A percentile compares a stretch with the other conserved stretches of the same genome.
phyloP scores from a whole-genome alignment of 1,284 basidiomycete genomes.

The Moesziomyces sp. region DNA sequence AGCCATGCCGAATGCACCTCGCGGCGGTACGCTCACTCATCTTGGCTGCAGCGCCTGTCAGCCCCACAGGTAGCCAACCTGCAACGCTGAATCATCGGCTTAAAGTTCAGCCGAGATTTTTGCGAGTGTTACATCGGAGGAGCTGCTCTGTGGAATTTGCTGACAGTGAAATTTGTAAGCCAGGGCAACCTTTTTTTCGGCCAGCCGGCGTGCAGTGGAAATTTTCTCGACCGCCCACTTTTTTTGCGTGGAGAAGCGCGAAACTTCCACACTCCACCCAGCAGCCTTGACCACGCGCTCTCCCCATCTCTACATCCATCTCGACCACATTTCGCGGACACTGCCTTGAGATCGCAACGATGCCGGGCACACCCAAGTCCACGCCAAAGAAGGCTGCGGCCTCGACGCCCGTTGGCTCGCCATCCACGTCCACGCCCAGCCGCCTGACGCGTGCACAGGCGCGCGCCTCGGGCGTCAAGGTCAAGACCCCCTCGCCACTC shows the following conservation, averaged over 20 bases:
- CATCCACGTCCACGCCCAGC: slow-evolving; percentile 18
- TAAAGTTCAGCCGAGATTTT: slow-evolving; percentile 7
- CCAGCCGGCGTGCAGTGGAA: not conserved
- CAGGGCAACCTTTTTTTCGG: too few relatives aligned
- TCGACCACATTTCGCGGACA: not conserved
- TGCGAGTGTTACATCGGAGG: too few relatives aligned
- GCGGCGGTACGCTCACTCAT: too few relatives aligned
- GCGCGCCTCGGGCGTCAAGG: slow-evolving; percentile 23
- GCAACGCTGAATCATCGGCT: slow-evolving; percentile 35
- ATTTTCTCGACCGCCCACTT: slow-evolving; percentile 2
- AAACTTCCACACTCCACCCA: not conserved
- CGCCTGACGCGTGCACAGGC: slow-evolving; percentile 43
- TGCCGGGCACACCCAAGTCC: slow-evolving; percentile 30
- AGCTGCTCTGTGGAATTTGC: too few relatives aligned
- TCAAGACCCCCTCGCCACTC: slow-evolving; percentile 36
- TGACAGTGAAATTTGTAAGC: not conserved
- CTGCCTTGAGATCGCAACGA: not conserved
- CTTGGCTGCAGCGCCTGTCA: too few relatives aligned
- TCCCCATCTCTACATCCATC: not conserved
- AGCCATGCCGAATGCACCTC: too few relatives aligned
- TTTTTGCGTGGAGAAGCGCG: slow-evolving; percentile 1
- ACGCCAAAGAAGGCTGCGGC: slow-evolving; percentile 35
- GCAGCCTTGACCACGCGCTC: not conserved
- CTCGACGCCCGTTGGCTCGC: slow-evolving; percentile 9
- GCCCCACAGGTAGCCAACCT: not conserved